Percentiles rank a stretch among this genome's conserved stretches.
These are phyloP conservation scores for Jaltomata sinuosa DNA, from an alignment of 257 asterid species.

Conservation along the genomic window DNA sequence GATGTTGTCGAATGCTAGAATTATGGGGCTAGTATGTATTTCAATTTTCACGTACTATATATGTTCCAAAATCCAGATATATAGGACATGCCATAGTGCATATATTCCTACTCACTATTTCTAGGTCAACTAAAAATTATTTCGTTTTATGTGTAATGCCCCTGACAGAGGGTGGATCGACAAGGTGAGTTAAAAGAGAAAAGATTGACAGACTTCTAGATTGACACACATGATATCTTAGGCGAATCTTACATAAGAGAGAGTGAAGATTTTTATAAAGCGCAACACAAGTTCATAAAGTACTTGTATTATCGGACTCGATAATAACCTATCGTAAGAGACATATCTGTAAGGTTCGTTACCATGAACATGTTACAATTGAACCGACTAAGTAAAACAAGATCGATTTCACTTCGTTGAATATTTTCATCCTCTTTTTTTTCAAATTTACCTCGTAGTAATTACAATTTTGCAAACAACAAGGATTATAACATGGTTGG, in stretches of 20 bases:
- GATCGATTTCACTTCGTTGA: background rate
- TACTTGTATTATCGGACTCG: background rate
- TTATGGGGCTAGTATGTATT: too few relatives aligned
- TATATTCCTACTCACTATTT: background rate
- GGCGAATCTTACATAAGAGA: too few relatives aligned
- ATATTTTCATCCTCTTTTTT: background rate
- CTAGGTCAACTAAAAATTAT: background rate
- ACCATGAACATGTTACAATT: background rate
- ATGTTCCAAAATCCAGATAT: too few relatives aligned
- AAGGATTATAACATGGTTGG: background rate
- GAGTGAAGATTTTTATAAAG: background rate
- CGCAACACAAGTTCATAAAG: background rate
- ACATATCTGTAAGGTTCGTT: background rate
- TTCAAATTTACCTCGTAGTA: background rate
- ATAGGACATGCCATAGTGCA: background rate
- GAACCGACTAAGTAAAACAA: background rate
- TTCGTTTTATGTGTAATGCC: background rate
- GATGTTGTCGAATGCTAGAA: too few relatives aligned
- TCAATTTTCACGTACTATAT: too few relatives aligned
- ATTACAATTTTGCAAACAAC: background rate
- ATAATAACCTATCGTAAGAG: background rate
- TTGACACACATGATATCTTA: background rate
- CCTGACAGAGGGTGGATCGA: background rate
- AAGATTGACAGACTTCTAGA: rapidly evolving
- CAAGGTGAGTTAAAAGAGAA: background rate